These are phyloP conservation scores for Paramicrosporidium saccamoebae DNA, from an alignment of 371 early-diverging fungal genomes.

Conservation along the genomic window DNA sequence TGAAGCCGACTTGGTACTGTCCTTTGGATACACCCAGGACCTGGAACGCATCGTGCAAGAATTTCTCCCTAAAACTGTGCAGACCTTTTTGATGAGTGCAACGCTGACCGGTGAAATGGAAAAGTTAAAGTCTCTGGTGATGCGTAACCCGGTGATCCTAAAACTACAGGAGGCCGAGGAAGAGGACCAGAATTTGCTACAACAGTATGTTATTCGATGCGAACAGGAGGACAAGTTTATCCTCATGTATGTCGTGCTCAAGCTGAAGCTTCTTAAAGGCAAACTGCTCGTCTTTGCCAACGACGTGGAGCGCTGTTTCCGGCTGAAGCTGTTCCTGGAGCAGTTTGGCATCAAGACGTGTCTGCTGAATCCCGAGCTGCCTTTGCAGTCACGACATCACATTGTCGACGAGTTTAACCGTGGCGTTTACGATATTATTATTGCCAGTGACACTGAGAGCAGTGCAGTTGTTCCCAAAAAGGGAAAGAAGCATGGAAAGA, in stretches of 20 bases:
- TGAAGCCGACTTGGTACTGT: constrained; percentile 70
- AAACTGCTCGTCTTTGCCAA: constrained; percentile 77
- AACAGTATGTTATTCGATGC: constrained; percentile 37
- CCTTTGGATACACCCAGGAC: constrained; percentile 68
- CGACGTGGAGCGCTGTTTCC: constrained; percentile 62
- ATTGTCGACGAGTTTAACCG: constrained; percentile 86
- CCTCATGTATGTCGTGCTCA: constrained; percentile 53
- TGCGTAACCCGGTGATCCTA: constrained; percentile 46
- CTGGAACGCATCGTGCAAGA: constrained; percentile 19
- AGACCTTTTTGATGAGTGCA: constrained; percentile 61
- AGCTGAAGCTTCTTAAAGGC: constrained; percentile 48
- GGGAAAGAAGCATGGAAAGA: constrained; percentile 8
- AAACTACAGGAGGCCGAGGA: constrained; percentile 42
- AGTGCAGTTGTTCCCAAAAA: constrained; percentile 1
- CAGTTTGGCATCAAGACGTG: constrained; percentile 68
- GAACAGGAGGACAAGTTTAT: constrained; percentile 57
- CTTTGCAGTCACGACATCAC: constrained; percentile 59
- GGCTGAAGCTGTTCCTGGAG: constrained; percentile 67
- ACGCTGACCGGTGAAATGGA: constrained; percentile 54
- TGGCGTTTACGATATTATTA: constrained; percentile 76
- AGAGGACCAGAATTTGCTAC: constrained; percentile 15
- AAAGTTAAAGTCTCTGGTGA: constrained; percentile 33
- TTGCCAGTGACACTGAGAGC: constrained; percentile 58
- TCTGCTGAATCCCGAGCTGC: constrained; percentile 71
- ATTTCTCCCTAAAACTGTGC: constrained; percentile 41